Percentiles rank a stretch among this genome's conserved stretches.
Evolutionary conservation across 2,329 filamentous ascomycete genomes (phyloP).

Genomic region (Diplodia seriata): DNA sequence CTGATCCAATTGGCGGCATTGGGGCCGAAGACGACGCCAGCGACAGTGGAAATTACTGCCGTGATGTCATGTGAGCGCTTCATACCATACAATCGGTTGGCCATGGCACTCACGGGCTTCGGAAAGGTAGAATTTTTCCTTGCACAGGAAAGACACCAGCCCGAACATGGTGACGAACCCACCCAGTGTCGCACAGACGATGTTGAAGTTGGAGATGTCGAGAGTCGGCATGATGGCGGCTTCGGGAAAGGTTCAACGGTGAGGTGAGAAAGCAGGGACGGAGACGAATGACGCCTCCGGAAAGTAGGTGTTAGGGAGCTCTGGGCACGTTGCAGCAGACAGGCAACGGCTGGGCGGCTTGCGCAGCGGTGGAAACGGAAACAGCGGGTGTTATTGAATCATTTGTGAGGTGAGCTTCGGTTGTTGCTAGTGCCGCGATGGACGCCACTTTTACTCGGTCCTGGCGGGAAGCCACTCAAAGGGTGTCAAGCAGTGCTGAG

Average conservation of each 20-base stretch:
- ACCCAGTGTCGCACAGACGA: constrained; percentile 78
- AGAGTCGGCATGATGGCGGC: constrained; percentile 63
- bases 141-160: constrained; percentile 85
- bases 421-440: neutral
- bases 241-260: neutral
- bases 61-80: constrained; percentile 2
- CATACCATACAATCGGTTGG: neutral
- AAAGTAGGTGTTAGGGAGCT: constrained; percentile 37
- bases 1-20: constrained; percentile 77
- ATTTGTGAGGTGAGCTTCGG: constrained; percentile 34
- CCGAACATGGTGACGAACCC: constrained; percentile 92
- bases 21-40: constrained; percentile 80
- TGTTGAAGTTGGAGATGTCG: constrained; percentile 78
- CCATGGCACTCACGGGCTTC: constrained; percentile 73
- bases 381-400: constrained; percentile 43
- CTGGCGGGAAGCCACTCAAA: neutral
- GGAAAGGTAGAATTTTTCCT: constrained; percentile 89
- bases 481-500: neutral
- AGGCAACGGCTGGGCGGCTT: constrained; percentile 17
- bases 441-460: constrained; percentile 27
- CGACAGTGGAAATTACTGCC: constrained; percentile 80
- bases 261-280: neutral
- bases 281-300: constrained; percentile 26
- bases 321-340: neutral
- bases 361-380: constrained; percentile 23